Base-by-base conservation (phyloP, 345 rosid species). In the Boechera divaricarpa region DNA sequence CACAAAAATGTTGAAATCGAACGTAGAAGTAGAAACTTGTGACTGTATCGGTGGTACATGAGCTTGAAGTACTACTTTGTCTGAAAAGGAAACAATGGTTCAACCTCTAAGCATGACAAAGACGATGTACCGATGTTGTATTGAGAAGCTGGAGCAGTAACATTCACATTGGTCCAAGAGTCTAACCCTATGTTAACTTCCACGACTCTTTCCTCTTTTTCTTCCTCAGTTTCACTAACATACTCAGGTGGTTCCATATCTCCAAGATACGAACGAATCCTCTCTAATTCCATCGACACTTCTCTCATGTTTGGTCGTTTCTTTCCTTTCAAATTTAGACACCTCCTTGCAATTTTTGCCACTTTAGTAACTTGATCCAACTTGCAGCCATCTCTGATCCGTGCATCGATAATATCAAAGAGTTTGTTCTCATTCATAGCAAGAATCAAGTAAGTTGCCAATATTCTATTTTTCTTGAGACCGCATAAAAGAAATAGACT, bases 71-170 rank as follows among this genome's bases (percentile, higher is more conserved):
- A 5, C 4, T 56, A 65, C 41, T 11, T 10, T 45, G 72, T 67
- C 5, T 67, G 42, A 21, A 4, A 31, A 67, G 33, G 59, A 67
- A 67, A 16, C 58, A 36, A 67, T 3, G 72, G 72, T 48, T 67
- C 60, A 9, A 32, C 72, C 15, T 47, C 52, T 7, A 7, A 47
- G 21, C 9, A 47, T 5, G 52, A 47, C 5, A 12, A 47, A 15
- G 71, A 48, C 1, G 57, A 45, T 13, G 18, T 18, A 45, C 0
- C 12, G 0, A 16, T 24, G 31, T 11, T 29, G 15, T 33, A n/a
- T 59, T 33, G 28, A 59, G 71, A n/a, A 31, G 57, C 71, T 7
- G 63, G 63, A 33, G 63, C 42, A 1, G 63, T 58, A 58, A 15
- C 51, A 13, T 0, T 2, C 6, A 47, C 51, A 47, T 15, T 5